A percentile compares a stretch with the other conserved stretches of the same genome.
phyloP scores from a whole-genome alignment of 1,284 basidiomycete species.

The Peniophora sp. region DNA sequence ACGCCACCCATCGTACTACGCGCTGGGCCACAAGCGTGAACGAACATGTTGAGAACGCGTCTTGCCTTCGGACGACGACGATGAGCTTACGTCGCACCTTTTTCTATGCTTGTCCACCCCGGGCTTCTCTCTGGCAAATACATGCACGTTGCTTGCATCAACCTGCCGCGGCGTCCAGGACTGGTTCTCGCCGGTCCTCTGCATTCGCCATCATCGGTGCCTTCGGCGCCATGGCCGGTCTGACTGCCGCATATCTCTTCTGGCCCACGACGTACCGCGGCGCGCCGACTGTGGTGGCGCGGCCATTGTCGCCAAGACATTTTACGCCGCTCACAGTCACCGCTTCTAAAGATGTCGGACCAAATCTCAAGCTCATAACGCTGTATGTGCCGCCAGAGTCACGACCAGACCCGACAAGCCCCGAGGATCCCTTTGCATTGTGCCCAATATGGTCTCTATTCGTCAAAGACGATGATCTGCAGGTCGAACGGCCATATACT shows the following conservation, averaged over 20 bases:
- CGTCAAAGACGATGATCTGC: conserved; percentile 81
- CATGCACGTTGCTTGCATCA: too few species aligned
- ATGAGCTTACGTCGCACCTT: too few species aligned
- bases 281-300: conserved; percentile 21
- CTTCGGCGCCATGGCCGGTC: conserved; percentile 15
- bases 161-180: too few species aligned
- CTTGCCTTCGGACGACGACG: too few species aligned
- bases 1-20: too few species aligned
- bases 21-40: too few species aligned
- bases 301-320: conserved; percentile 43
- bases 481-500: conserved; percentile 83
- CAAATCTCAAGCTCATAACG: conserved; percentile 54
- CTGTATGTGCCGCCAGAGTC: conserved; percentile 44
- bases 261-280: conserved; percentile 37
- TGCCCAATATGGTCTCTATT: conserved; percentile 67
- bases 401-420: conserved; percentile 16
- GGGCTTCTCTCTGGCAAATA: too few species aligned
- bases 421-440: conserved; percentile 14
- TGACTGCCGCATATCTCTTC: conserved; percentile 40
- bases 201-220: conserved; percentile 17
- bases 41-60: too few species aligned
- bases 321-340: conserved; percentile 61
- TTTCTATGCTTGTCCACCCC: too few species aligned
- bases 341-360: conserved; percentile 39
- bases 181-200: background rate